A percentile compares a stretch with the other conserved stretches of the same genome.
These are phyloP conservation scores for Mortierella sp. DNA, from an alignment of 371 early-diverging fungal genomes.

Conservation along the genomic window DNA sequence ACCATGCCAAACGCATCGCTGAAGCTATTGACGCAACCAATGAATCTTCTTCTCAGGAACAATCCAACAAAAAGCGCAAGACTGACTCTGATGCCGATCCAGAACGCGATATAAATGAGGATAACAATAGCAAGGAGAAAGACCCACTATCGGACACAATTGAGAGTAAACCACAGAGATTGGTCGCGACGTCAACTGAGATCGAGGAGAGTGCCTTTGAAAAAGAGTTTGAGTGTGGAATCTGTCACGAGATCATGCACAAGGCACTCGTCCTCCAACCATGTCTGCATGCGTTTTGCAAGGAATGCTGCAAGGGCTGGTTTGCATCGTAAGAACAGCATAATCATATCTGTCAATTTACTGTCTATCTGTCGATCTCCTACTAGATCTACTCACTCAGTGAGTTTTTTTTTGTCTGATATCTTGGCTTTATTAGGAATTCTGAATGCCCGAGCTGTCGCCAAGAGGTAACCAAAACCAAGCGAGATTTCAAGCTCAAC, in stretches of 20 bases:
- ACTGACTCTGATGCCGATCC: not conserved
- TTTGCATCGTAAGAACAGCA: slow-evolving; percentile 23
- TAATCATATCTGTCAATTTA: not conserved
- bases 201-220: slow-evolving; percentile 32
- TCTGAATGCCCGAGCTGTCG: slow-evolving; percentile 39
- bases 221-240: slow-evolving; percentile 47
- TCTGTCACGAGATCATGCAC: slow-evolving; percentile 50
- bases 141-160: too few species aligned
- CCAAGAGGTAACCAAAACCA: slow-evolving; percentile 23
- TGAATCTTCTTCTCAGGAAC: too few species aligned
- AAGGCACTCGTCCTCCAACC: slow-evolving; percentile 40
- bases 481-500: slow-evolving; percentile 44
- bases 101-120: too few species aligned
- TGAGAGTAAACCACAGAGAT: not conserved
- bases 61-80: not conserved
- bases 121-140: not conserved
- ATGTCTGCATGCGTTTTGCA: slow-evolving; percentile 47
- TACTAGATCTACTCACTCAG: too few species aligned
- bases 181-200: not conserved
- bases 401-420: not conserved
- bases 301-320: slow-evolving; percentile 42
- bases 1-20: slow-evolving; percentile 3
- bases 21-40: not conserved
- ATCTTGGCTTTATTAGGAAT: slow-evolving; percentile 2
- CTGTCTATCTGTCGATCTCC: too few species aligned